Evolutionary conservation across 1,139 yeast species (phyloP), one percentile per base, ranked within the genome.

Genomic region (Kodamaea anthophila): DNA sequence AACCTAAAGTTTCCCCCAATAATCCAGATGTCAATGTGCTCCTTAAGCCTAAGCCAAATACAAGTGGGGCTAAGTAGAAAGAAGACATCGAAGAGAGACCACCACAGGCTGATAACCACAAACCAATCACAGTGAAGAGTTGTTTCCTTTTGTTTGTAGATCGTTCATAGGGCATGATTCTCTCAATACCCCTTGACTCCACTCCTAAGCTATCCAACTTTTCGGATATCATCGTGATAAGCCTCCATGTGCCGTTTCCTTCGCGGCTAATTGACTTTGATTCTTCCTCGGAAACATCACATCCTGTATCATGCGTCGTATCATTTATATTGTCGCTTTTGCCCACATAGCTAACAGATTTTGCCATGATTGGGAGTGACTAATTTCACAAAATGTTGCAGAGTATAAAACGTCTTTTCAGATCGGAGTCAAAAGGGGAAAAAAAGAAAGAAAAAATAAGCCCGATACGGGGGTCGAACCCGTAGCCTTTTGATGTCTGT

Each of bases 51-150:
- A 85, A 58, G 3, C 70, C 82, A 47, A 72, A 85, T 5, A 81
- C 49, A 28, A 82, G 52, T 0, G 94, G 85, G 0, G 93, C 93
- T 29, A 83, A 56, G 36, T 81, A 74, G 46, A 72, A 85, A 2
- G 91, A 74, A 1, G 94, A 80, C 84, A 84, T 81, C 1, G 94
- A 81, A 5, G 93, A 79, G 19, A 85, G 59, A 1, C 94, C 88
- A 33, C 94, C 93, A 39, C 87, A 71, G 0, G 88, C 95, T 21
- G 88, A 77, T 18, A 82, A 51, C 95, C 95, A 85, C 29, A 84
- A 65, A 2, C 94, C 88, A 10, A 72, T 57, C 11, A 83, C 85
- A 13, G 77, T 67, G 5, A 79, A 32, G 29, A 77, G 63, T 35
- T 76, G 78, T 26, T 62, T 60, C 13, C 49, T 34, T 24, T 60